Conservation (phyloP, 2,329 filamentous ascomycete species). For the Thielaviopsis musarum region DNA sequence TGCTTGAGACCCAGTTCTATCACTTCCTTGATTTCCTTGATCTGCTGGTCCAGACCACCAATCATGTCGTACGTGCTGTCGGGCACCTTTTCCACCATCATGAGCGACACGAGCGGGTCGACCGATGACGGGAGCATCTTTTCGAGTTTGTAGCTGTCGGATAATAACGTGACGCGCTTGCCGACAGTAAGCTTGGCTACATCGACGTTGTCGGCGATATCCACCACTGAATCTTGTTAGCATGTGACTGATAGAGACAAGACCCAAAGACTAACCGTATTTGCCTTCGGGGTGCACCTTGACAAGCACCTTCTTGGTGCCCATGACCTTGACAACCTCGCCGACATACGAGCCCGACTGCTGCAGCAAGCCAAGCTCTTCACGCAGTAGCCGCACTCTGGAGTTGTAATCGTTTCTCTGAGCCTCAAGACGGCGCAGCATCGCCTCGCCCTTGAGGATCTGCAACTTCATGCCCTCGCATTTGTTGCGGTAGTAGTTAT, state of each 20-base stretch:
- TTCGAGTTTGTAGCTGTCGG: slow-evolving; percentile 95
- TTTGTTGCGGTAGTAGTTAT: slow-evolving; percentile 99
- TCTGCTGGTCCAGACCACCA: slow-evolving; percentile 93
- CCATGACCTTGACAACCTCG: slow-evolving; percentile 99
- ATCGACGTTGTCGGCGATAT: slow-evolving; percentile 87
- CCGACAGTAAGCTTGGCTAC: slow-evolving; percentile 89
- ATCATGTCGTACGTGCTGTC: slow-evolving; percentile 99
- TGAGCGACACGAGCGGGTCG: slow-evolving; percentile 93
- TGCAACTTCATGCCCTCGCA: slow-evolving; percentile 99
- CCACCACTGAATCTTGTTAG: slow-evolving; percentile 52
- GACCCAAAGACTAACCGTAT: slow-evolving; percentile 57
- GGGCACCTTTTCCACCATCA: slow-evolving; percentile 99
- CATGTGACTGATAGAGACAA: neutral
- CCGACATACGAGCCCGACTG: slow-evolving; percentile 97
- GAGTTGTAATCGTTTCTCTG: slow-evolving; percentile 99
- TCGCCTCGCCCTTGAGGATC: slow-evolving; percentile 96
- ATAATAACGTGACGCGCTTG: slow-evolving; percentile 91
- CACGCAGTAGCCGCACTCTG: slow-evolving; percentile 78
- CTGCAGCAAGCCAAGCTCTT: slow-evolving; percentile 89
- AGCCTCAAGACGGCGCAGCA: slow-evolving; percentile 84
- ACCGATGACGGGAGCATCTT: slow-evolving; percentile 97
- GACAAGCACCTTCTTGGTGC: slow-evolving; percentile 96
- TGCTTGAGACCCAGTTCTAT: slow-evolving; percentile 98
- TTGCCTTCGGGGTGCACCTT: slow-evolving; percentile 99
- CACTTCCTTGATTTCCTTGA: slow-evolving; percentile 99